Evolutionary conservation across 2,329 filamentous ascomycete species (phyloP), one percentile per base, ranked within the genome.

Genomic region (Xylariomycetidae sp.): DNA sequence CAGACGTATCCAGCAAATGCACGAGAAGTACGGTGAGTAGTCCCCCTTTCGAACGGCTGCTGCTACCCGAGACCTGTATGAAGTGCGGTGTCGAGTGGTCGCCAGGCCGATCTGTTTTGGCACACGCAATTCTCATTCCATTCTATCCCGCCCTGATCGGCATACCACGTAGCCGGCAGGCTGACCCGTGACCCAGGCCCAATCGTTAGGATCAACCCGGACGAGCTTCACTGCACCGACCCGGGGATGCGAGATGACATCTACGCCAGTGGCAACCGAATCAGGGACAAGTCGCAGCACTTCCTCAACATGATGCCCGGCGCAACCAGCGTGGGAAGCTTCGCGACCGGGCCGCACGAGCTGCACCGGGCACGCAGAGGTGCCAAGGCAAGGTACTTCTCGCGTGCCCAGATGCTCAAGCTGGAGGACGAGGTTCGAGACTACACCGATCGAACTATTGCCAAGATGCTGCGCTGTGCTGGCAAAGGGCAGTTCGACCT

Each of bases 201-300:
- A 2, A 41, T 44, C 23, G 34, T 47, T 8, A 31, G 44, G 2
- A 45, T 47, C 26, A 43, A 39, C 23, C 44, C 42, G 5, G 37
- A 44, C 12, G 52, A 56, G 19, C 42, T 50, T 14, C 44, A 47
- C 26, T 41, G 39, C 30, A 39, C 32, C 14, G 39, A 45, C 17
- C 33, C 39, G 0, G 40, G 37, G 30, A 63, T 66, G 43, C 56
- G 60, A 38, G 52, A 61, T 28, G 60, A 61, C 26, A 42, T 67
- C 16, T 65, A 61, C 40, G 48, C 57, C 15, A 22, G 33, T 9
- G 38, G 38, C 1, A 39, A 37, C 17, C 41, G 47, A 3, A 43
- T 46, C 10, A 34, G 47, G 3, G 44, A 50, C 43, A 43, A 46
- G 33, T 47, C 40, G 44, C 42, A 47, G 30, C 50, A 52, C 28